Conservation (phyloP, 2,329 filamentous ascomycete genomes). For the Dryadomyces quercus-mongolicae region DNA sequence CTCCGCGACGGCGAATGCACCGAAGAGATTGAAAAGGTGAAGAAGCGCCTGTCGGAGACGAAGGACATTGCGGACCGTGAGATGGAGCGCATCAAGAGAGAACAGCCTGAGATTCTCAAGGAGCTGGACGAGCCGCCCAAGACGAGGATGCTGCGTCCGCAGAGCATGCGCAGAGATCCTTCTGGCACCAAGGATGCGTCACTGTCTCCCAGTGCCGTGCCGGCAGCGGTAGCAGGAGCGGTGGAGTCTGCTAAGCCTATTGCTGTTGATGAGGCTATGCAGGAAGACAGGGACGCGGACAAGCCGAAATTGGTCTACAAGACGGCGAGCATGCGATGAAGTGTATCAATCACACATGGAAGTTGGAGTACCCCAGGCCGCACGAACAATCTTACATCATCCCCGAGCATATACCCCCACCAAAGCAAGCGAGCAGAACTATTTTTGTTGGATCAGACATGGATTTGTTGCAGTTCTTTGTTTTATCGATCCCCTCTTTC, state of each 20-base stretch:
- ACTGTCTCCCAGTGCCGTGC: background rate
- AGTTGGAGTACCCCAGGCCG: background rate
- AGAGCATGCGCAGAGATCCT: conserved; percentile 37
- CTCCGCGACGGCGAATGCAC: conserved; percentile 77
- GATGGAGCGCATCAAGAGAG: conserved; percentile 40
- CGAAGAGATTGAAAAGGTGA: conserved; percentile 61
- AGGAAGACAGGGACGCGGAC: conserved; percentile 20
- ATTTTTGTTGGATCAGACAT: background rate
- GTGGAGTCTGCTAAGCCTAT: conserved; percentile 2
- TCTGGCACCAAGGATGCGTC: conserved; percentile 13
- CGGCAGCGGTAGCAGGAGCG: background rate
- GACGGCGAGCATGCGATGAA: conserved; percentile 17
- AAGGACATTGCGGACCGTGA: conserved; percentile 48
- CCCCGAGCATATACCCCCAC: background rate
- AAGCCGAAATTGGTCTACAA: conserved; percentile 28
- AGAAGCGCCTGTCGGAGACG: conserved; percentile 51
- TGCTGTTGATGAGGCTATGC: conserved; percentile 29
- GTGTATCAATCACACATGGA: background rate
- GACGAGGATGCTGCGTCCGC: conserved; percentile 37
- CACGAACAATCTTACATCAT: background rate
- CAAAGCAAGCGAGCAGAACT: background rate
- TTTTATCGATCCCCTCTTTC: background rate
- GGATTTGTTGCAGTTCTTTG: background rate
- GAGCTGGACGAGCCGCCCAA: conserved; percentile 25
- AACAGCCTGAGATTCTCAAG: conserved; percentile 35